Evolutionary conservation across 2,329 filamentous ascomycete species (phyloP).

Genomic region (Alternaria atra): DNA sequence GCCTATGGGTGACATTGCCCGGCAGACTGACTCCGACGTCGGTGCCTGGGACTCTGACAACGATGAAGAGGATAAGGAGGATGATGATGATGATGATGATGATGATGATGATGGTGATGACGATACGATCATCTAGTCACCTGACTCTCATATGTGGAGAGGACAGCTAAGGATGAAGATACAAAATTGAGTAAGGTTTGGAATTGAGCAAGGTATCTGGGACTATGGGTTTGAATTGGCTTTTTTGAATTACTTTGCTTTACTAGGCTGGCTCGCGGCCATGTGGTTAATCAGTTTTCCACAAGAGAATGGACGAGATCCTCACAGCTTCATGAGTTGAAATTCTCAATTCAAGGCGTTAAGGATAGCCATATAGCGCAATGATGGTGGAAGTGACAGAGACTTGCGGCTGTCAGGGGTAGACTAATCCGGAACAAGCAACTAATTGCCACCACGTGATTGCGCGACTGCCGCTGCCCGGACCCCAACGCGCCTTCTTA

Average conservation of each 20-base stretch:
- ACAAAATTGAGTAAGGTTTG: not conserved
- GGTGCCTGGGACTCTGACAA: conserved; percentile 23
- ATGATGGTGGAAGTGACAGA: not conserved
- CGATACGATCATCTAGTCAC: conserved; percentile 40
- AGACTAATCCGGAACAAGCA: conserved; percentile 15
- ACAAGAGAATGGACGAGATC: not conserved
- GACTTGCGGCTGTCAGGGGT: conserved; percentile 9
- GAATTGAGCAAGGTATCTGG: not conserved
- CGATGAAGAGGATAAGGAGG: conserved; percentile 53
- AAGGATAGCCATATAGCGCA: not conserved
- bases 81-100: conserved; percentile 53
- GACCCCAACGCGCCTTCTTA: conserved; percentile 25
- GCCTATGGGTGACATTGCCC: conserved; percentile 17
- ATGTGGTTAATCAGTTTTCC: not conserved
- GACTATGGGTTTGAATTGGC: not conserved
- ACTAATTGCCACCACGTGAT: conserved; percentile 46
- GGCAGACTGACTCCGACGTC: conserved; percentile 1
- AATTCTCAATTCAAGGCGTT: not conserved
- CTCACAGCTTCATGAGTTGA: not conserved
- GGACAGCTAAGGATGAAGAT: not conserved
- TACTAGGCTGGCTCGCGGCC: not conserved
- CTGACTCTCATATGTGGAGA: not conserved
- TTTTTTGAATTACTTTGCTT: not conserved
- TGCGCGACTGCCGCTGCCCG: conserved; percentile 21
- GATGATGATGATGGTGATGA: conserved; percentile 52